A percentile compares a stretch with the other conserved stretches of the same genome.
phyloP scores from a whole-genome alignment of 2,329 filamentous ascomycete genomes.

The Fusarium temperatum region DNA sequence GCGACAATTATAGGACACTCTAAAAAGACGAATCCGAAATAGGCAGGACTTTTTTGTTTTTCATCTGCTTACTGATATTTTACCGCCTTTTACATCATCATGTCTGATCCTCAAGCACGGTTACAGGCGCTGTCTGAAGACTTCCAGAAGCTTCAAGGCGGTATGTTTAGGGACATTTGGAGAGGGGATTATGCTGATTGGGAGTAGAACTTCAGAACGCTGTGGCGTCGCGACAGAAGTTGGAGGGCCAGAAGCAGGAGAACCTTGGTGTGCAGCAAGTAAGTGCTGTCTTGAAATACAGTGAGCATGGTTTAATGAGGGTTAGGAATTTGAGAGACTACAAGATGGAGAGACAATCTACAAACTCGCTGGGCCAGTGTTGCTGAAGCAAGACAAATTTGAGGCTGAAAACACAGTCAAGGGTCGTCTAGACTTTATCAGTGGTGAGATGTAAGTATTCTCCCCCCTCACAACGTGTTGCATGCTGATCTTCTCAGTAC shows the following conservation, averaged over 20 bases:
- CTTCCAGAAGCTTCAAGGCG: slow-evolving; percentile 86
- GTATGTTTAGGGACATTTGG: slow-evolving; percentile 53
- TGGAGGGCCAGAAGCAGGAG: slow-evolving; percentile 94
- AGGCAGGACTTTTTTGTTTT: not conserved
- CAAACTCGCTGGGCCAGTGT: slow-evolving; percentile 91
- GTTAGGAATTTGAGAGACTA: slow-evolving; percentile 81
- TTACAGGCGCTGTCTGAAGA: slow-evolving; percentile 87
- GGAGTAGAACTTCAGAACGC: slow-evolving; percentile 77
- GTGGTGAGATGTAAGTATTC: slow-evolving; percentile 82
- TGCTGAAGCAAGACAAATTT: slow-evolving; percentile 91
- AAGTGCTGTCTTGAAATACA: slow-evolving; percentile 13
- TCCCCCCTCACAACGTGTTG: not conserved
- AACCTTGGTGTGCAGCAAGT: slow-evolving; percentile 89
- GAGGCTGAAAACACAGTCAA: slow-evolving; percentile 94
- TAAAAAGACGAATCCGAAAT: slow-evolving; percentile 4
- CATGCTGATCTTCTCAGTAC: slow-evolving; percentile 42
- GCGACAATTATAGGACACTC: slow-evolving; percentile 6
- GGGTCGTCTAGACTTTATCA: slow-evolving; percentile 89
- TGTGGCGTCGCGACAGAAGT: slow-evolving; percentile 84
- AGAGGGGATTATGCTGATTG: slow-evolving; percentile 11
- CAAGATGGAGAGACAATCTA: slow-evolving; percentile 89
- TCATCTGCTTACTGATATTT: slow-evolving; percentile 3
- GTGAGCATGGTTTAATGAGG: slow-evolving; percentile 20
- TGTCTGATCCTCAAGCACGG: slow-evolving; percentile 78
- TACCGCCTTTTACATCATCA: slow-evolving; percentile 45